These are phyloP conservation scores for Aspergillus sp. DNA, from an alignment of 2,329 filamentous ascomycete genomes.

Conservation along the genomic window DNA sequence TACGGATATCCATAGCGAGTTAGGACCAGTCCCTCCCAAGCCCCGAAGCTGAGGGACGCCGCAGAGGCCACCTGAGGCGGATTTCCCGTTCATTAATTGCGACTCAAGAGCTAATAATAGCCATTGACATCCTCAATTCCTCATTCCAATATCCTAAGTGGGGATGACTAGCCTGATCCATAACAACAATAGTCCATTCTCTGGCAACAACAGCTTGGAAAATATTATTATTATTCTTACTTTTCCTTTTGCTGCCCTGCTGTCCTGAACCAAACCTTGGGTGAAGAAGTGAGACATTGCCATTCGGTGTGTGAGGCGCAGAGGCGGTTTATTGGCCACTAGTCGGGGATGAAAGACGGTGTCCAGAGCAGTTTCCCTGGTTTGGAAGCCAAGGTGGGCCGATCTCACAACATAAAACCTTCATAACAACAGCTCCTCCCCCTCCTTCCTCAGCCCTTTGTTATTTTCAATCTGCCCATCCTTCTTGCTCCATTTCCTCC, in stretches of 20 bases:
- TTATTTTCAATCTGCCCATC: conserved; percentile 11
- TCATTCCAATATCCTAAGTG: conserved; percentile 14
- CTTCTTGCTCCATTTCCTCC: conserved; percentile 2
- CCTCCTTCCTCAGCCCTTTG: conserved; percentile 22
- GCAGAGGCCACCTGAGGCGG: neutral
- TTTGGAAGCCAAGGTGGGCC: conserved; percentile 23
- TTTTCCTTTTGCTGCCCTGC: neutral
- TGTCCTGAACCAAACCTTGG: conserved; percentile 15
- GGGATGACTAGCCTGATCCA: conserved; percentile 2
- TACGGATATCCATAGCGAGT: neutral
- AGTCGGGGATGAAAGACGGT: conserved; percentile 16
- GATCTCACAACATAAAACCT: conserved; percentile 28
- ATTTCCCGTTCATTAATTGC: neutral
- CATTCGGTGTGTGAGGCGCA: conserved; percentile 22
- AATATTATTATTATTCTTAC: neutral
- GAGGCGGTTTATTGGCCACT: conserved; percentile 25
- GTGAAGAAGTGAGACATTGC: conserved; percentile 27
- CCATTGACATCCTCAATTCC: conserved; percentile 7
- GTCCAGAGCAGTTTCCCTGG: conserved; percentile 28
- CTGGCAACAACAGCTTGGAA: neutral
- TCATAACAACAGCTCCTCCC: conserved; percentile 26
- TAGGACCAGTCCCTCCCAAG: neutral
- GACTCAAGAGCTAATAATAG: conserved; percentile 7
- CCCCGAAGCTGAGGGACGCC: neutral
- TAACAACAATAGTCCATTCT: neutral